phyloP scores from a whole-genome alignment of 2,329 filamentous ascomycete species.

The Aureobasidium zeae region DNA sequence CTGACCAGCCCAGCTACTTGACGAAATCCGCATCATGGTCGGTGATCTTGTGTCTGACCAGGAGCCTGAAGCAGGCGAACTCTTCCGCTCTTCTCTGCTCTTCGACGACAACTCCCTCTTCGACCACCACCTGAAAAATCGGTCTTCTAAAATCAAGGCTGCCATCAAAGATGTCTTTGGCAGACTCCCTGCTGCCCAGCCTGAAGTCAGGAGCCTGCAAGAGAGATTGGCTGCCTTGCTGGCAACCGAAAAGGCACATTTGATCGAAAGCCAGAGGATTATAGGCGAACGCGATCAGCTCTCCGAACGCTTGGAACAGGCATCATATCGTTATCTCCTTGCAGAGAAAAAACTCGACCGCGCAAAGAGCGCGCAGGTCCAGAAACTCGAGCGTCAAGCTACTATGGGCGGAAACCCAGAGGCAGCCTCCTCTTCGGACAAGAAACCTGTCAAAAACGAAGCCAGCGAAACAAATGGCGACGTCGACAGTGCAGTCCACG shows the following conservation, averaged over 20 bases:
- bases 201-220: conserved; percentile 65
- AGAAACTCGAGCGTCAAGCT: conserved; percentile 85
- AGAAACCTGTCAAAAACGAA: conserved; percentile 29
- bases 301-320: conserved; percentile 76
- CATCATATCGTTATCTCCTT: conserved; percentile 84
- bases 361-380: conserved; percentile 76
- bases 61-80: conserved; percentile 25
- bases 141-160: conserved; percentile 65
- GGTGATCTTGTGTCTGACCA: conserved; percentile 17
- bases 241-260: conserved; percentile 71
- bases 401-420: conserved; percentile 54
- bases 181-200: conserved; percentile 42
- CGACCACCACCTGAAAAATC: conserved; percentile 67
- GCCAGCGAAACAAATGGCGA: conserved; percentile 43
- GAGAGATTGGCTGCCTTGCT: conserved; percentile 64
- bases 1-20: conserved; percentile 33
- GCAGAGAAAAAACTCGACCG: conserved; percentile 92
- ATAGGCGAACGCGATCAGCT: conserved; percentile 73
- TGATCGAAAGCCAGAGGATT: conserved; percentile 65
- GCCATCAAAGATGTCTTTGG: conserved; percentile 62
- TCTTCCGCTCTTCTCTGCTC: conserved; percentile 44
- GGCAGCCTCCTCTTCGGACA: conserved; percentile 32
- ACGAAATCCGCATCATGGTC: conserved; percentile 39
- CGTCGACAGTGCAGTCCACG: conserved; percentile 45
- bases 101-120: conserved; percentile 54